A percentile compares a stretch with the other conserved stretches of the same genome.
Conservation (phyloP, 768 basidiomycete genomes). For the Termitomyces sp. region DNA sequence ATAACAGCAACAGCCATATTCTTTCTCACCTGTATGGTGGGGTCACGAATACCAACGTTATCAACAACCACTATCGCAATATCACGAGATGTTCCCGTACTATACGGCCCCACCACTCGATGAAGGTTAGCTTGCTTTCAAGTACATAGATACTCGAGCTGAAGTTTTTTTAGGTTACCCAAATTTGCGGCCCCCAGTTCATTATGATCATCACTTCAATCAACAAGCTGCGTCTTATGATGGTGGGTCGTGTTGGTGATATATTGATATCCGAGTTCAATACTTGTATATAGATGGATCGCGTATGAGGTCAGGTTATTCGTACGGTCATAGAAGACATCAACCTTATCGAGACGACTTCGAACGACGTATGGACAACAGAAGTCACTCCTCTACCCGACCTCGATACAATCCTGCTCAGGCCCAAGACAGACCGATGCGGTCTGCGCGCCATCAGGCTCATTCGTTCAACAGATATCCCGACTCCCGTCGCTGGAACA, state of each 20-base stretch:
- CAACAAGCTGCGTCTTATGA: neutral
- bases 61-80: neutral
- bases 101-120: neutral
- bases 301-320: neutral
- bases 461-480: neutral
- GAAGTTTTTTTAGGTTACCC: neutral
- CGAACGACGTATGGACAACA: neutral
- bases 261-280: neutral
- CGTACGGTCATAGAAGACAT: neutral
- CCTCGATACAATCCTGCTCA: neutral
- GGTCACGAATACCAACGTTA: neutral
- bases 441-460: neutral
- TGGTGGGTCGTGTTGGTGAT: neutral
- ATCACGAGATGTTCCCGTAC: neutral
- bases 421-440: neutral
- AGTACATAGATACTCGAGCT: neutral
- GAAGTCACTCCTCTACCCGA: neutral
- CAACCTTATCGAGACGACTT: neutral
- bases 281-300: neutral
- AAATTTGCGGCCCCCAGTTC: neutral
- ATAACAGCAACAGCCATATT: neutral
- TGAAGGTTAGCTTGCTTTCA: neutral
- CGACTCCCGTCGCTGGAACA: neutral
- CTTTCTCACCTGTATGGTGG: neutral
- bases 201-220: neutral